These are phyloP conservation scores for Zasmidium citrigriseum DNA, from an alignment of 2,329 filamentous ascomycete species.

Conservation along the genomic window DNA sequence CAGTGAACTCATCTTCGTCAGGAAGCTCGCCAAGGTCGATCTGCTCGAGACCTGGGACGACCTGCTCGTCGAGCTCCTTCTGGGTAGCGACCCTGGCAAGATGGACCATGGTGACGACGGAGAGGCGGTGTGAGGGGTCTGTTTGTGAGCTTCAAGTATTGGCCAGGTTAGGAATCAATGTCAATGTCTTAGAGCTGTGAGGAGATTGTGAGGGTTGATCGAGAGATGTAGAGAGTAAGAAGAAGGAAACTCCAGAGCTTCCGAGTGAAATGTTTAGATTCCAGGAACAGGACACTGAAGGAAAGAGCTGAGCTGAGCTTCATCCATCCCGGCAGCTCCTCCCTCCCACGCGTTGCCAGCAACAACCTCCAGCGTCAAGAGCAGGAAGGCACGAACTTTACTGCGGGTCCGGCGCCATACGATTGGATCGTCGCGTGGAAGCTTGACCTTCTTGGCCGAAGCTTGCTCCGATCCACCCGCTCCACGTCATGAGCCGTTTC, in stretches of 20 bases:
- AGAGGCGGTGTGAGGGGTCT: neutral
- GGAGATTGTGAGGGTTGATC: neutral
- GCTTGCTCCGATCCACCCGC: neutral
- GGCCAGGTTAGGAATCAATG: neutral
- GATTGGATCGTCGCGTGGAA: neutral
- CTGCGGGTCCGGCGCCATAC: neutral
- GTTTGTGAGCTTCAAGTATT: neutral
- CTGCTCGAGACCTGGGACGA: slow-evolving; percentile 49
- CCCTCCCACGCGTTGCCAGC: neutral
- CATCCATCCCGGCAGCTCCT: neutral
- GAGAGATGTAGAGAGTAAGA: neutral
- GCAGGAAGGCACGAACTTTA: no score
- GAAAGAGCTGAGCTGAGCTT: no score
- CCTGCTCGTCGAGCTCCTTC: slow-evolving; percentile 36
- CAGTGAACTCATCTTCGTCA: slow-evolving; percentile 62
- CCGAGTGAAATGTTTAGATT: no score
- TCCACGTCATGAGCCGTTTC: neutral
- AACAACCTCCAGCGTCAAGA: no score
- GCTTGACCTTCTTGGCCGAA: neutral
- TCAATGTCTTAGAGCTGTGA: neutral
- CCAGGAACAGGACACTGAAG: no score
- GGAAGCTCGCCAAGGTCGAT: slow-evolving; percentile 47
- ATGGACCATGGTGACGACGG: slow-evolving; percentile 35
- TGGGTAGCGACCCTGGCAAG: slow-evolving; percentile 35
- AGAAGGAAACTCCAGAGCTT: no score